A percentile compares a stretch with the other conserved stretches of the same genome.
These are phyloP conservation scores for Exutisphaerella laricina DNA, from an alignment of 2,329 filamentous ascomycete genomes.

Conservation along the genomic window DNA sequence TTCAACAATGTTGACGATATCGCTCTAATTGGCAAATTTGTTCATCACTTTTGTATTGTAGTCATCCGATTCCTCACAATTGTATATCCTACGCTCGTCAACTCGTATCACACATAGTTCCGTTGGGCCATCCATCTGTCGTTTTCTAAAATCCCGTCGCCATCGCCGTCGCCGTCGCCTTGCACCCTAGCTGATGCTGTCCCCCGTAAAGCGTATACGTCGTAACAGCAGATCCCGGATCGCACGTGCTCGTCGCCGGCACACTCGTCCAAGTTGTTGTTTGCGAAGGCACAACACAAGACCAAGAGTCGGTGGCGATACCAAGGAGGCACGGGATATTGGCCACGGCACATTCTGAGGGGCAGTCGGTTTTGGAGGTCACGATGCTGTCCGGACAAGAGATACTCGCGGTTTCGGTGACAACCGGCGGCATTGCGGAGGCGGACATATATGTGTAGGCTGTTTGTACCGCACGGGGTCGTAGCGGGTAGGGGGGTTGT, in stretches of 20 bases:
- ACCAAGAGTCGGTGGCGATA: constrained; percentile 42
- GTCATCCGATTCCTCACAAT: too few species aligned
- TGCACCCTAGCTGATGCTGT: constrained; percentile 5
- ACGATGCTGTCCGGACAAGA: constrained; percentile 8
- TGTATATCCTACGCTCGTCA: too few species aligned
- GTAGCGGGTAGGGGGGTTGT: not conserved
- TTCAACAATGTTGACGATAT: too few species aligned
- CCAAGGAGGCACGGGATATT: constrained; percentile 60
- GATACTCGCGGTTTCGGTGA: constrained; percentile 1
- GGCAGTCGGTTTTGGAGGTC: constrained; percentile 8
- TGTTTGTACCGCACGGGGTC: constrained; percentile 2
- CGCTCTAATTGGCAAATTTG: too few species aligned
- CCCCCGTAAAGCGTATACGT: constrained; percentile 9
- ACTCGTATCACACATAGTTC: too few species aligned
- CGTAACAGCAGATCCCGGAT: constrained; percentile 2
- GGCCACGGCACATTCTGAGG: constrained; percentile 39
- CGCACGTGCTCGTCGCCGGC: constrained; percentile 14
- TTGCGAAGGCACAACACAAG: not conserved
- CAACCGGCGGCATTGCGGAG: not conserved
- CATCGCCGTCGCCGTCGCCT: too few species aligned
- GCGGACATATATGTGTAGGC: constrained; percentile 9
- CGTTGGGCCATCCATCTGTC: too few species aligned
- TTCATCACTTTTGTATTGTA: too few species aligned
- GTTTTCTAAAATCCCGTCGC: too few species aligned
- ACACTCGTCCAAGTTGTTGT: constrained; percentile 11